Percentiles rank a stretch among this genome's conserved stretches.
Evolutionary conservation across 2,329 filamentous ascomycete genomes (phyloP).

Genomic region (Rhexocercosporidium sp.): DNA sequence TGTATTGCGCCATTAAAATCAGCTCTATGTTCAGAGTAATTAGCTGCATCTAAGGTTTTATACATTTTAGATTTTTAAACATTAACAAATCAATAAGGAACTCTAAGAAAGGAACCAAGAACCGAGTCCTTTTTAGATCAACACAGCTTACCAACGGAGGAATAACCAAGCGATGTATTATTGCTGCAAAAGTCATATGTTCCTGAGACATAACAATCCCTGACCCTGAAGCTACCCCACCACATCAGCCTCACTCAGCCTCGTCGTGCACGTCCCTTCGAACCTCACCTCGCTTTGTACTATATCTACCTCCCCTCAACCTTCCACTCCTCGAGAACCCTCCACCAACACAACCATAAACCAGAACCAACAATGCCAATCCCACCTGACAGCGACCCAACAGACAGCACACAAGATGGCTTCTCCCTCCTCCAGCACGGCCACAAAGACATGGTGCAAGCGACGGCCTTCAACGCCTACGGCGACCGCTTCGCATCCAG

Average conservation of each 20-base stretch:
- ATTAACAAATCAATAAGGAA: too few relatives aligned
- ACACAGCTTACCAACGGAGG: too few relatives aligned
- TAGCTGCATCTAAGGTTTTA: too few relatives aligned
- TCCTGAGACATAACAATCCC: neutral
- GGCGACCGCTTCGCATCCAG: conserved; percentile 91
- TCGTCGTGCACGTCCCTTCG: neutral
- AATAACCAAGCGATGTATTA: neutral
- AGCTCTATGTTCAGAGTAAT: too few relatives aligned
- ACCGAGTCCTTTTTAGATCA: too few relatives aligned
- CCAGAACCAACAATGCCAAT: conserved; percentile 16
- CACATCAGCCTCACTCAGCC: neutral
- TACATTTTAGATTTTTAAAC: too few relatives aligned
- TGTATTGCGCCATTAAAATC: too few relatives aligned
- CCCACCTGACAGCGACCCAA: conserved; percentile 29
- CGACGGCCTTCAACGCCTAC: conserved; percentile 86
- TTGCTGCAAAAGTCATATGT: neutral
- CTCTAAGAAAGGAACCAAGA: too few relatives aligned
- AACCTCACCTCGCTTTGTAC: neutral
- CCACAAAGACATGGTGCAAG: conserved; percentile 60
- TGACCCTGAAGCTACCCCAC: neutral
- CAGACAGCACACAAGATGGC: conserved; percentile 26
- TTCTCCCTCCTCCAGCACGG: conserved; percentile 68
- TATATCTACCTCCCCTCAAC: neutral
- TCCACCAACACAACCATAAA: neutral
- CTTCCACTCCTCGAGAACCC: neutral